Percentiles rank a stretch among this genome's conserved stretches.
Conservation (phyloP, 768 basidiomycete species). For the Termitomyces sp. region DNA sequence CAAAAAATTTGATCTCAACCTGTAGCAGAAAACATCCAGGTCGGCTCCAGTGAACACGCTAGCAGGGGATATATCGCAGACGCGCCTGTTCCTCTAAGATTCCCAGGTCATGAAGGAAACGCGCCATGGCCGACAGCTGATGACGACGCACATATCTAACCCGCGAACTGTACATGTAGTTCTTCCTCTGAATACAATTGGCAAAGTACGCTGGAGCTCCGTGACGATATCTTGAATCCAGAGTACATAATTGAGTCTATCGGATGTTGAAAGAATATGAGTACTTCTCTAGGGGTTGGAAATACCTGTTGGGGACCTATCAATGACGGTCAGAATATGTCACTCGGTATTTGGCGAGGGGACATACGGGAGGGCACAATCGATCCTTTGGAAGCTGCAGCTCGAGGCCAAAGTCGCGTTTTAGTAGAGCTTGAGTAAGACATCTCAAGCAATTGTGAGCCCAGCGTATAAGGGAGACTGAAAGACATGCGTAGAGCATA, state of each 20-base stretch:
- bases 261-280: background rate
- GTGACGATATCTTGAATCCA: constrained; percentile 75
- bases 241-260: constrained; percentile 82
- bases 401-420: constrained; percentile 66
- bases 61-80: constrained; percentile 89
- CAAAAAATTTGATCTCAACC: constrained; percentile 36
- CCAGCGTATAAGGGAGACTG: background rate
- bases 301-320: constrained; percentile 72
- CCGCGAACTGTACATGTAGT: constrained; percentile 37
- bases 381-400: constrained; percentile 65
- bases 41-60: constrained; percentile 46
- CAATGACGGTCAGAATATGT: background rate
- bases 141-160: constrained; percentile 64
- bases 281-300: background rate
- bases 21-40: constrained; percentile 66
- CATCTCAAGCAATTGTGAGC: constrained; percentile 40
- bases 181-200: background rate
- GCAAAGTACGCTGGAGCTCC: constrained; percentile 21
- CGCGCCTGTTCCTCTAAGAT: constrained; percentile 76
- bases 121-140: too few relatives aligned
- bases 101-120: background rate
- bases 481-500: background rate
- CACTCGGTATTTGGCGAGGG: background rate
- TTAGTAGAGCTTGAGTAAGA: constrained; percentile 76
- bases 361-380: constrained; percentile 78